Evolutionary conservation across 768 basidiomycete species (phyloP).

Genomic region (Calvatia gigantea): DNA sequence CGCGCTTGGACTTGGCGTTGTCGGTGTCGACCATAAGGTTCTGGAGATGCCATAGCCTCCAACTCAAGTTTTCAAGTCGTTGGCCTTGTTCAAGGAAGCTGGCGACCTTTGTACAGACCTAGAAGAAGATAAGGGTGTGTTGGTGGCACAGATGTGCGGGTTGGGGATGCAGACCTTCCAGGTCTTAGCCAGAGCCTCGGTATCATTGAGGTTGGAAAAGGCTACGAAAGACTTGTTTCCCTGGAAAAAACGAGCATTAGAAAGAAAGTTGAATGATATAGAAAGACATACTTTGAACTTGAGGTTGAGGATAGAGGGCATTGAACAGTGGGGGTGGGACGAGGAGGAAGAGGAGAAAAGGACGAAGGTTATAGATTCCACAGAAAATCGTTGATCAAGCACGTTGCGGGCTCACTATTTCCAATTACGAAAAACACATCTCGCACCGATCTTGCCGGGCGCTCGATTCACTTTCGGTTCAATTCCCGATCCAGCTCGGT

Average conservation of each 20-base stretch:
- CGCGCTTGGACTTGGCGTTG: slow-evolving; percentile 84
- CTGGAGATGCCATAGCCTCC: slow-evolving; percentile 92
- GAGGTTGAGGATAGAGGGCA: slow-evolving; percentile 83
- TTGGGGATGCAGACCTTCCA: slow-evolving; percentile 66
- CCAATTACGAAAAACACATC: neutral
- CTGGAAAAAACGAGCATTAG: slow-evolving; percentile 35
- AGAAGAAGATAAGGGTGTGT: slow-evolving; percentile 24
- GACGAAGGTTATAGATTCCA: slow-evolving; percentile 11
- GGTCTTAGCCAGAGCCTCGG: slow-evolving; percentile 82
- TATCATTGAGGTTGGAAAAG: slow-evolving; percentile 84
- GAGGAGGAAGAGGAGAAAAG: neutral
- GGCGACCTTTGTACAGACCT: slow-evolving; percentile 91
- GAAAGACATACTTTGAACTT: slow-evolving; percentile 67
- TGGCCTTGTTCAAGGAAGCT: slow-evolving; percentile 89
- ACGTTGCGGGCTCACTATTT: slow-evolving; percentile 7
- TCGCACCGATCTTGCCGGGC: slow-evolving; percentile 7
- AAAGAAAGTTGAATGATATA: slow-evolving; percentile 12
- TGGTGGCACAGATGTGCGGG: neutral
- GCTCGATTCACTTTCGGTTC: neutral
- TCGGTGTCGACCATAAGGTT: slow-evolving; percentile 89
- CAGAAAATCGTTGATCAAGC: slow-evolving; percentile 8
- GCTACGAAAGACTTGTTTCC: slow-evolving; percentile 95
- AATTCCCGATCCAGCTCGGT: neutral
- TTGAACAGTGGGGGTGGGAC: slow-evolving; percentile 22
- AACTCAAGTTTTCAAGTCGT: slow-evolving; percentile 87